Evolutionary conservation across 1,284 basidiomycete genomes (phyloP), one percentile per base, ranked within the genome.

Genomic region (Apiotrichum gamsii): DNA sequence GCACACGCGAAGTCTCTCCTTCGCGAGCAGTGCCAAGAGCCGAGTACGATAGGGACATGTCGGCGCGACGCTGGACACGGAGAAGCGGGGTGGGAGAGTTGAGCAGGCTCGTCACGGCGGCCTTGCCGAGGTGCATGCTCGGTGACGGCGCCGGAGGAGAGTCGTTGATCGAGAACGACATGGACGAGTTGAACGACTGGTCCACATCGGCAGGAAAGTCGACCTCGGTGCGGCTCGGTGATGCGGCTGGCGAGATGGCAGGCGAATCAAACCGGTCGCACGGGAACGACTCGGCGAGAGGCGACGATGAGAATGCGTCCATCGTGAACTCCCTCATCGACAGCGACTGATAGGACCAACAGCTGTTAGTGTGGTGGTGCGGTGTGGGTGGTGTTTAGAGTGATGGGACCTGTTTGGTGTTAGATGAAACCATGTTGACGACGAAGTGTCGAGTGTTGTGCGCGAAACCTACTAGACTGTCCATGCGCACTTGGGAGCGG

Each of bases 161-260:
- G 40, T 64, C 59, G 32, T 52, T 49, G 13, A 43, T 46, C 11
- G 58, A 58, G 35, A 72, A 56, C 13, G 65, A 67, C 62, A 72
- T 63, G 45, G 68, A 69, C 33, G 69, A 68, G 58, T 68, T 71
- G 65, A 72, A 72, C 4, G 69, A 71, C 46, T 65, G 64, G 50
- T 72, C 70, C 29, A 72, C 68, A 20, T 72, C 70, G 35, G 61
- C 58, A 6, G 69, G 67, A 8, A 72, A 52, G 39, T 70, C 69
- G 21, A 58, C 58, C 30, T 69, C 69, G 24, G 69, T 70, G 24
- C 53, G 49, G 5, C 67, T 68, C 0, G 69, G 69, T 14, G 69
- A 70, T 0, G 65, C 58, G 1, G 47, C 48, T 1, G 65, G 64
- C 0, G 52, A 54, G 10, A 50, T 20, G 3, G 33, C 35, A 2